Base-by-base conservation (phyloP, 768 basidiomycete species). In the Leccinum uliginosum region DNA sequence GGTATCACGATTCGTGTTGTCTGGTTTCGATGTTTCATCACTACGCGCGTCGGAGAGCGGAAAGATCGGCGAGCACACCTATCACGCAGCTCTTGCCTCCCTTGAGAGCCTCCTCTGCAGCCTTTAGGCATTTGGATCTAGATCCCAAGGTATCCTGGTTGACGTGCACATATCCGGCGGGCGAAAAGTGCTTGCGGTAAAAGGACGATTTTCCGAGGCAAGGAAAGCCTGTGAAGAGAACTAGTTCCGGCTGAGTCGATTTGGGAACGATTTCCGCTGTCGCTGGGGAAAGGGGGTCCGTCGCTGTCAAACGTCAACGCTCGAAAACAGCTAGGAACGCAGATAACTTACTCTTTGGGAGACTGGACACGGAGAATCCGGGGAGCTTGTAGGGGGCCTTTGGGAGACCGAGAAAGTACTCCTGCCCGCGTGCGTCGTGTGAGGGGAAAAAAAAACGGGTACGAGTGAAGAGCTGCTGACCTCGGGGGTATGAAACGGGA, bases 1-100 rank as follows among this genome's bases (percentile, higher is more conserved):
- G 7, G 63, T 65, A 63, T 93, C 82, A 11, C 92, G 83, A 70
- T 96, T 96, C n/a, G 95, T 97, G 68, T 96, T 97, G 68, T 98
- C 94, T 93, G 40, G 32, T 40, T 0, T 32, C 5, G 24, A 24
- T 23, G 40, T 55, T 9, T 58, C 34, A 56, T 30, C 3, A n/a
- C n/a, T n/a, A 54, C 34, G n/a, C 12, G n/a, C 46, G 38, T 8
- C 14, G 17, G 19, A 56, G 17, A 32, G n/a, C n/a, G 7, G 29
- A 10, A 19, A 11, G 17, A 43, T 43, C 6, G 19, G 34, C 11
- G 6, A n/a, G 69, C 82, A 59, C 59, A 87, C 91, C 93, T 45
- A 98, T 78, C 12, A 94, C 89, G 63, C 87, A 88, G 53, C 85
- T 86, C 66, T 81, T 76, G 2, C 83, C 83, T 1, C 73, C 75